A percentile compares a stretch with the other conserved stretches of the same genome.
Conservation (phyloP, 495 filamentous ascomycete genomes). For the Cercophora newfieldiana region DNA sequence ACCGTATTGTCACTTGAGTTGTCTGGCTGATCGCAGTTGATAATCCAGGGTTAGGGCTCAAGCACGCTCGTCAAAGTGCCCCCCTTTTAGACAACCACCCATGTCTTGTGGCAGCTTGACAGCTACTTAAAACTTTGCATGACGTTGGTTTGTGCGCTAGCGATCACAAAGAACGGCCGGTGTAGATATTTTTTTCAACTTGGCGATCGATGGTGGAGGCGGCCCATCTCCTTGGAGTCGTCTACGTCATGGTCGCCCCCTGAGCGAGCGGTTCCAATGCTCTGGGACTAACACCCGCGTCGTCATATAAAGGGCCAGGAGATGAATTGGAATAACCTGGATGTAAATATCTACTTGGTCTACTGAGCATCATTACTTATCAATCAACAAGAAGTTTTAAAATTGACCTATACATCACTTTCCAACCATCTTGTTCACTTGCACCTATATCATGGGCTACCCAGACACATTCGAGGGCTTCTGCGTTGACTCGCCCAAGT, state of each 20-base stretch:
- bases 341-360: too few relatives aligned
- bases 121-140: neutral
- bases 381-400: too few relatives aligned
- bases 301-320: neutral
- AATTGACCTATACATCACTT: too few relatives aligned
- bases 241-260: slow-evolving; percentile 3
- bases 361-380: too few relatives aligned
- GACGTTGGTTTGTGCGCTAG: neutral
- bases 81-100: neutral
- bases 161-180: neutral
- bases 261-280: neutral
- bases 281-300: neutral
- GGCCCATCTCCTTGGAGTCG: neutral
- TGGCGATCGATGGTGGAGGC: neutral
- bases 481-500: slow-evolving; percentile 33
- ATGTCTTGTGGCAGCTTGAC: neutral
- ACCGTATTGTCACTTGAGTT: too few relatives aligned
- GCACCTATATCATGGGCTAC: slow-evolving; percentile 59
- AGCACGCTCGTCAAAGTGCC: neutral
- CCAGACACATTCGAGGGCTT: slow-evolving; percentile 77
- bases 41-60: neutral
- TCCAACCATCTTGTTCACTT: neutral
- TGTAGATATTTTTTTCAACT: neutral
- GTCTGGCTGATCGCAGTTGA: neutral
- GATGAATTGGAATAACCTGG: neutral